Evolutionary conservation across 805 yeast species (phyloP).

Genomic region (Spathaspora arborariae): DNA sequence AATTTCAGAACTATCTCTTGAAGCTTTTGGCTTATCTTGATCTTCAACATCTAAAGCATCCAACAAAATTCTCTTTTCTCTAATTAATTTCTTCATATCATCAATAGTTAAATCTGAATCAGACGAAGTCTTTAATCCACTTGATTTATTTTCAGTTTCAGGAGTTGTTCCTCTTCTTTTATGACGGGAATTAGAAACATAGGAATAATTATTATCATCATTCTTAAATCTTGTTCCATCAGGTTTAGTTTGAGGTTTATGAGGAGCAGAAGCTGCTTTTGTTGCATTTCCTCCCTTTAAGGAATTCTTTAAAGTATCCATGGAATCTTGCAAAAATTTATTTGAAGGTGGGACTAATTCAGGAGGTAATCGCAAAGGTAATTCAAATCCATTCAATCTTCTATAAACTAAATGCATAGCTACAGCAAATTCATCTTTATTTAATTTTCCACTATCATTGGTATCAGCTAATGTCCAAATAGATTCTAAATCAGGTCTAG

Average conservation of each 20-base stretch:
- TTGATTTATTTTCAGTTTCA: slow-evolving; percentile 9
- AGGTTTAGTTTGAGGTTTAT: slow-evolving; percentile 14
- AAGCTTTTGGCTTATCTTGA: slow-evolving; percentile 29
- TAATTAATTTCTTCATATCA: slow-evolving; percentile 59
- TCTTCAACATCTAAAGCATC: slow-evolving; percentile 72
- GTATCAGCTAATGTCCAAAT: slow-evolving; percentile 90
- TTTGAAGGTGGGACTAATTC: slow-evolving; percentile 87
- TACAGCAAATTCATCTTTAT: slow-evolving; percentile 87
- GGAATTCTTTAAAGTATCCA: slow-evolving; percentile 65
- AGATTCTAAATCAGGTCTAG: slow-evolving; percentile 78
- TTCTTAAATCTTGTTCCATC: slow-evolving; percentile 51
- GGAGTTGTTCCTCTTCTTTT: slow-evolving; percentile 31
- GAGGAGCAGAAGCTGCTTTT: slow-evolving; percentile 11
- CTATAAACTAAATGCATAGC: slow-evolving; percentile 97
- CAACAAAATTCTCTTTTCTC: slow-evolving; percentile 67
- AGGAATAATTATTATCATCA: slow-evolving; percentile 66
- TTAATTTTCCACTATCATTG: slow-evolving; percentile 76
- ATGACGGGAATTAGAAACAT: slow-evolving; percentile 66
- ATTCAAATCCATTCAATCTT: slow-evolving; percentile 80
- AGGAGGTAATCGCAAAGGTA: slow-evolving; percentile 81
- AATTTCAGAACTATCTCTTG: slow-evolving; percentile 44
- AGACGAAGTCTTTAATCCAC: slow-evolving; percentile 16
- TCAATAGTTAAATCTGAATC: slow-evolving; percentile 43
- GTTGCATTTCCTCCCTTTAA: slow-evolving; percentile 37
- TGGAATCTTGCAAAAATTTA: slow-evolving; percentile 65